Evolutionary conservation across 768 basidiomycete species (phyloP).

Genomic region (Aureoboletus auriporus): DNA sequence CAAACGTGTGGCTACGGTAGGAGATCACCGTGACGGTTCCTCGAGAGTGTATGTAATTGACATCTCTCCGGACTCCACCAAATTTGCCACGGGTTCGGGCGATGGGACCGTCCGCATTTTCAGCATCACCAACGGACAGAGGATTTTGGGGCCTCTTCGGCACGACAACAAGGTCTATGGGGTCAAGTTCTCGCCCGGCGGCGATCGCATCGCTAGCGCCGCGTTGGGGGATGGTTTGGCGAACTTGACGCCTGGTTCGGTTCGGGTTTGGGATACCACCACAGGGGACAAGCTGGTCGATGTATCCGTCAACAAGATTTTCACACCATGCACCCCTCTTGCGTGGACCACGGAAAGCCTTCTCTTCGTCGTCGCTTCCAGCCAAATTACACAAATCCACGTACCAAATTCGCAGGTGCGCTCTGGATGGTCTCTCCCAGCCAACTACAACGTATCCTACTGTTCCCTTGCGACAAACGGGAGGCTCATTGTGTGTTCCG

Average conservation of each 20-base stretch:
- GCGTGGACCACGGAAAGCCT: not conserved
- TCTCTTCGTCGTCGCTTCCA: conserved; percentile 2
- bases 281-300: conserved; percentile 4
- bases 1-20: not conserved
- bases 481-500: not conserved
- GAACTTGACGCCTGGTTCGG: not conserved
- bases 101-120: conserved; percentile 6
- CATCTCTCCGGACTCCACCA: conserved; percentile 9
- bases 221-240: not conserved
- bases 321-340: conserved; percentile 1
- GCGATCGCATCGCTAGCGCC: not conserved
- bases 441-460: not conserved
- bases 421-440: not conserved
- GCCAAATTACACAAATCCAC: conserved; percentile 1
- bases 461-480: conserved; percentile 1
- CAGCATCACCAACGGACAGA: conserved; percentile 2
- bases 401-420: not conserved
- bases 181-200: conserved; percentile 6
- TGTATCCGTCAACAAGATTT: conserved; percentile 2
- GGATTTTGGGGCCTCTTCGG: conserved; percentile 1
- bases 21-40: not conserved
- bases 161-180: conserved; percentile 3
- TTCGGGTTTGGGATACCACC: conserved; percentile 5
- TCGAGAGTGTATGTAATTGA: conserved; percentile 4
- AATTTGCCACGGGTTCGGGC: conserved; percentile 6